Percentiles rank a stretch among this genome's conserved stretches.
These are phyloP conservation scores for Solanum piurae DNA, from an alignment of 257 asterid species.

Conservation along the genomic window DNA sequence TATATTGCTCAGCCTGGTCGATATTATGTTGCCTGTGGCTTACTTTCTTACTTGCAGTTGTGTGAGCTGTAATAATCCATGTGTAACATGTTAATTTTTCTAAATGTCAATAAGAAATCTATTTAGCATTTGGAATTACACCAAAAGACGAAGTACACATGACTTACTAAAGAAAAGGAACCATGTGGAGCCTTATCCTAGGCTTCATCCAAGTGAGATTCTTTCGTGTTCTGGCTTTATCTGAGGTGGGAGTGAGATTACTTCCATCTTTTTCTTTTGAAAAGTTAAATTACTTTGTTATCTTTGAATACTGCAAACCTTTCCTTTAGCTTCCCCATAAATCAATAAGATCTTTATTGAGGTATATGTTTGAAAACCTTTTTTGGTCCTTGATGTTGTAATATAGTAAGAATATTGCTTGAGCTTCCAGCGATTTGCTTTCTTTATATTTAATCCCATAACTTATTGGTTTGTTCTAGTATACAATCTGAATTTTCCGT, in stretches of 20 bases:
- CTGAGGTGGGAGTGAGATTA: neutral
- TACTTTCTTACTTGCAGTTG: neutral
- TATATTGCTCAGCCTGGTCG: neutral
- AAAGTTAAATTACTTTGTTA: neutral
- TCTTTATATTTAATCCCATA: neutral
- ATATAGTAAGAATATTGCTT: neutral
- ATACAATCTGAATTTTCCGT: slow-evolving; percentile 9
- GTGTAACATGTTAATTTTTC: neutral
- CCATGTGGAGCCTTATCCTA: neutral
- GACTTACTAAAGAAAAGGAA: neutral
- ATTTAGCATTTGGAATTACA: neutral
- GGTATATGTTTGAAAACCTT: neutral
- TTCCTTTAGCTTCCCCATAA: neutral
- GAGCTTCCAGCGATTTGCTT: slow-evolving; percentile 1
- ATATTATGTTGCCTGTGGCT: neutral
- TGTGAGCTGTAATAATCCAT: neutral
- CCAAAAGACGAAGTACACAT: neutral
- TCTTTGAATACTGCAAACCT: neutral
- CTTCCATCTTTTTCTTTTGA: neutral
- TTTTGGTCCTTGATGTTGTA: neutral
- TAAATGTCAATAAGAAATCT: neutral
- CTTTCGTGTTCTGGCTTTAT: neutral
- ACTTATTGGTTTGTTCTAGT: neutral
- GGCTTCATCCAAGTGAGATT: neutral
- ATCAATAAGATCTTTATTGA: neutral